Conservation (phyloP, 169 alveolate genomes). For the Pseudocohnilembus persalinus region DNA sequence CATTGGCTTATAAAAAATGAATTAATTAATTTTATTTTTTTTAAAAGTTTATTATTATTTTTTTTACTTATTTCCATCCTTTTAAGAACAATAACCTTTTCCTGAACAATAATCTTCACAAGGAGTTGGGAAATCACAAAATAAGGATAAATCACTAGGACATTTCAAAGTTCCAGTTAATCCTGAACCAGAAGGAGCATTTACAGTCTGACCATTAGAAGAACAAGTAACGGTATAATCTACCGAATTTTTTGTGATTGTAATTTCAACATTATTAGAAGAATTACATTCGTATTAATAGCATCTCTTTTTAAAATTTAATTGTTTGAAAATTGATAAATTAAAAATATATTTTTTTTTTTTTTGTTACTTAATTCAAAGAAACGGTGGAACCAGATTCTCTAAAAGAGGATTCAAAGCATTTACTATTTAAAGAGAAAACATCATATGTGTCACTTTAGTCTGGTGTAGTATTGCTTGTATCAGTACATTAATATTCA, state of each 20-base stretch:
- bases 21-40: too few relatives aligned
- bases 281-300: background rate
- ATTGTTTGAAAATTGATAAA: too few relatives aligned
- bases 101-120: background rate
- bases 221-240: background rate
- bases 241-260: too few relatives aligned
- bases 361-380: background rate
- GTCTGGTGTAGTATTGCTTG: background rate
- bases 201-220: background rate
- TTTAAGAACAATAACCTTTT: background rate
- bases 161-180: background rate
- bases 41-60: too few relatives aligned
- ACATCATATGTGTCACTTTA: background rate
- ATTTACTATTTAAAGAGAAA: background rate
- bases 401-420: background rate
- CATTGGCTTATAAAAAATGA: background rate
- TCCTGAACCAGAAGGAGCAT: background rate
- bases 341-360: too few relatives aligned
- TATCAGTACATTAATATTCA: background rate
- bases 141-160: background rate
- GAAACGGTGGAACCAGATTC: too few relatives aligned
- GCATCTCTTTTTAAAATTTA: background rate
- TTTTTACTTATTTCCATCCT: background rate
- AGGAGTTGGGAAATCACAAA: background rate
- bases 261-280: background rate